These are phyloP conservation scores for Tolypocladium tropicale DNA, from an alignment of 2,329 filamentous ascomycete genomes.

Conservation along the genomic window DNA sequence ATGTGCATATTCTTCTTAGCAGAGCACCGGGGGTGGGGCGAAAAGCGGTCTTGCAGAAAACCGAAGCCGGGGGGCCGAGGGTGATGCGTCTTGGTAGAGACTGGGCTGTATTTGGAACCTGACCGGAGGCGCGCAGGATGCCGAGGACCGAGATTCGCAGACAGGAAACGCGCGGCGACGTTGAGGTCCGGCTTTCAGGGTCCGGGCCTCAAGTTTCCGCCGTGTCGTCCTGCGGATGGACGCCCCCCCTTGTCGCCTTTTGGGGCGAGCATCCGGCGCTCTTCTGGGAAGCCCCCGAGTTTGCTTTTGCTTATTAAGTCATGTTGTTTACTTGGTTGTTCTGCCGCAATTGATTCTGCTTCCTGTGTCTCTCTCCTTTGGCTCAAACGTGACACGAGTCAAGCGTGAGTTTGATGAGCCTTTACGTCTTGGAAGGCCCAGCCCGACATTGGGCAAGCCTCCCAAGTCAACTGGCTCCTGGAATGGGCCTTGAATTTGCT, in stretches of 20 bases:
- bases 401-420: neutral
- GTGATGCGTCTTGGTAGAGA: neutral
- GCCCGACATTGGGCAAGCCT: too few relatives aligned
- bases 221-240: neutral
- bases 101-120: neutral
- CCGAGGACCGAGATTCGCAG: too few relatives aligned
- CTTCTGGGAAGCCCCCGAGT: neutral
- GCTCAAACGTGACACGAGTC: neutral
- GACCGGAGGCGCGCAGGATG: neutral
- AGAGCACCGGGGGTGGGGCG: slow-evolving; percentile 5
- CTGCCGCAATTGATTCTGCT: neutral
- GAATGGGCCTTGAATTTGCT: too few relatives aligned
- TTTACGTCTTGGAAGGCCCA: neutral
- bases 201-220: neutral
- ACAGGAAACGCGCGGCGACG: neutral
- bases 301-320: neutral
- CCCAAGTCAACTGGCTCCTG: too few relatives aligned
- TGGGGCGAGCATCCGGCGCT: neutral
- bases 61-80: neutral
- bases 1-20: slow-evolving; percentile 22
- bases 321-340: neutral
- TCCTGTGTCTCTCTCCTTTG: neutral
- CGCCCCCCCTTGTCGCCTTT: neutral
- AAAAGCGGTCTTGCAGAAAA: neutral
- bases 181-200: neutral